Conservation (phyloP, 495 filamentous ascomycete genomes). For the Tuber melanosporum region DNA sequence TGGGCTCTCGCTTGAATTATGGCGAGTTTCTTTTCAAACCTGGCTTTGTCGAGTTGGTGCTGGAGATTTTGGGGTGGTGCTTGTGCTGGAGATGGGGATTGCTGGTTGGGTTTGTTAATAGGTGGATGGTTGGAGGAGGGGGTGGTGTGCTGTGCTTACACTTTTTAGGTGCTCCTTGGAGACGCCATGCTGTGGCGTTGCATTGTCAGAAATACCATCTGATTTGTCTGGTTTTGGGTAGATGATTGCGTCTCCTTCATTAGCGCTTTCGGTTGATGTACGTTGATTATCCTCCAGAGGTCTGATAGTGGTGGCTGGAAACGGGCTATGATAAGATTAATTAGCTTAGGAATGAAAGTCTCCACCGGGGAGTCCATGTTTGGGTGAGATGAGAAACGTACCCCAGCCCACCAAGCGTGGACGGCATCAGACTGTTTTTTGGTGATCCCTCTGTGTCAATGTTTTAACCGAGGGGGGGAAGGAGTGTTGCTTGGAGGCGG, state of each 20-base stretch:
- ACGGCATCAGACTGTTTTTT: not conserved
- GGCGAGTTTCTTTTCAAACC: not conserved
- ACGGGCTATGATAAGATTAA: not conserved
- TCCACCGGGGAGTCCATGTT: not conserved
- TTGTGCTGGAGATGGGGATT: not conserved
- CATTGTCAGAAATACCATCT: not conserved
- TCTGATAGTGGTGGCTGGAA: not conserved
- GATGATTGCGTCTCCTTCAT: not conserved
- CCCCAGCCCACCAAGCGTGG: not conserved
- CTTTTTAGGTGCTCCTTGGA: not conserved
- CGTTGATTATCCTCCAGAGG: no score
- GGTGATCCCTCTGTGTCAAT: not conserved
- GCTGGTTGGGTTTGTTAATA: not conserved
- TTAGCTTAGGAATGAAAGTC: not conserved
- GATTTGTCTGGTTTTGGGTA: not conserved
- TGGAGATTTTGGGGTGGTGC: not conserved
- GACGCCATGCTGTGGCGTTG: not conserved
- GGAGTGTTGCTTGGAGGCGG: not conserved
- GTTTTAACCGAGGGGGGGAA: no score
- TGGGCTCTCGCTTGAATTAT: not conserved
- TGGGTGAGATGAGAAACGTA: not conserved
- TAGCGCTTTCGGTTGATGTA: not conserved
- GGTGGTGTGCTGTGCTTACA: not conserved
- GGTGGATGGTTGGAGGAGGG: not conserved
- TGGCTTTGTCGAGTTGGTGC: not conserved